Conservation (phyloP, 2,329 filamentous ascomycete species). For the Gyromitra esculenta region DNA sequence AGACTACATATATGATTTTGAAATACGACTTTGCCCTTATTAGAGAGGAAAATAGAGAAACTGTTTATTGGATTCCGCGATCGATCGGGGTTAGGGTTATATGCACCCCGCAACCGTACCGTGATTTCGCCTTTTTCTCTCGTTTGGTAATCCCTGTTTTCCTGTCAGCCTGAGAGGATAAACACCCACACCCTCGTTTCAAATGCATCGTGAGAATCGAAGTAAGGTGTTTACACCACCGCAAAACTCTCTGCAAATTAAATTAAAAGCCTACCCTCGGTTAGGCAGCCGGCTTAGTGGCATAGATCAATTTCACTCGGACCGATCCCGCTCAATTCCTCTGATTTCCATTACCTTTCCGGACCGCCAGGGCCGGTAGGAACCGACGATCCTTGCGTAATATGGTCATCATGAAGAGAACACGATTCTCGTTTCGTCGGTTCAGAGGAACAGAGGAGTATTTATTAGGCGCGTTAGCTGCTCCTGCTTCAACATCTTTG, state of each 20-base stretch:
- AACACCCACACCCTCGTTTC: constrained; percentile 11
- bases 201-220: constrained; percentile 9
- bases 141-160: constrained; percentile 19
- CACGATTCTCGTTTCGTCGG: neutral
- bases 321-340: constrained; percentile 33
- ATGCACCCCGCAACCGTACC: neutral
- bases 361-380: constrained; percentile 34
- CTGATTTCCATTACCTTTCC: constrained; percentile 7
- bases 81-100: neutral
- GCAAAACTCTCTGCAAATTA: constrained; percentile 11
- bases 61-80: neutral
- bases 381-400: constrained; percentile 23
- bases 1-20: neutral
- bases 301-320: constrained; percentile 23
- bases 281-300: constrained; percentile 12
- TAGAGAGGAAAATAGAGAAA: neutral
- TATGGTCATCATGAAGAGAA: constrained; percentile 23
- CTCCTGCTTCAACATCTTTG: neutral
- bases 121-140: neutral
- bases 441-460: neutral
- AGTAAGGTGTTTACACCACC: neutral
- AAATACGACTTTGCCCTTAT: neutral
- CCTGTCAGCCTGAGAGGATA: constrained; percentile 18
- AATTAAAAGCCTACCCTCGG: neutral
- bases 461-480: constrained; percentile 15